These are phyloP conservation scores for Trichoderma reesei DNA, from an alignment of 495 filamentous ascomycete genomes.

Conservation along the genomic window DNA sequence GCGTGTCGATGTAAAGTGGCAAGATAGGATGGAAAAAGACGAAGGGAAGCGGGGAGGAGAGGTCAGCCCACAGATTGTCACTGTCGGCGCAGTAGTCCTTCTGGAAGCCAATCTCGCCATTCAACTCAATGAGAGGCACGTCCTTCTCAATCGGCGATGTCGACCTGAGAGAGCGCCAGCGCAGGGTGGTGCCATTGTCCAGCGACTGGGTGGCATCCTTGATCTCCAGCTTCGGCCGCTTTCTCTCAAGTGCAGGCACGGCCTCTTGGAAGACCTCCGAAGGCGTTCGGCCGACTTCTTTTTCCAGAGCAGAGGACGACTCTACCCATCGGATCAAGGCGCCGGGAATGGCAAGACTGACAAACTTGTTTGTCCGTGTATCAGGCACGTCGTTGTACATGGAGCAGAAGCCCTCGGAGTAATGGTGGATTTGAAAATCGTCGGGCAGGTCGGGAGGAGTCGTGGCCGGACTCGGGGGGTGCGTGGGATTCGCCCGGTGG, in stretches of 20 bases:
- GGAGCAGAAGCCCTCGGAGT: constrained; percentile 61
- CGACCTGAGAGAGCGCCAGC: constrained; percentile 61
- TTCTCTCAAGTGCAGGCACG: background rate
- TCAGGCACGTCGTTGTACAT: constrained; percentile 53
- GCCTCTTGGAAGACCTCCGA: constrained; percentile 39
- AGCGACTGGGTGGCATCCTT: constrained; percentile 37
- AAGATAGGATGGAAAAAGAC: constrained; percentile 75
- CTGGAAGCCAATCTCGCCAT: constrained; percentile 72
- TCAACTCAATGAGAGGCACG: constrained; percentile 73
- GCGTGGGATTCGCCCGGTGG: constrained; percentile 28
- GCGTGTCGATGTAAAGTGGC: constrained; percentile 84
- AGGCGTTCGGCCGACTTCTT: constrained; percentile 28
- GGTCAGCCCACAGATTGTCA: constrained; percentile 62
- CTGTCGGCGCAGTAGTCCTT: constrained; percentile 65
- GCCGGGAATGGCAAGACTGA: constrained; percentile 55
- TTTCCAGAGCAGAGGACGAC: constrained; percentile 42
- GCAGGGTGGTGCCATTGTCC: constrained; percentile 30
- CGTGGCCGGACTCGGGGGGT: constrained; percentile 45
- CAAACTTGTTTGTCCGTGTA: constrained; percentile 56
- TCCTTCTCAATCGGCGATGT: constrained; percentile 49
- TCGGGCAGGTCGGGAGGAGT: constrained; percentile 46
- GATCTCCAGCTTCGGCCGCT: constrained; percentile 27
- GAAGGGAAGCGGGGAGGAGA: constrained; percentile 73
- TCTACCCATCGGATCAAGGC: constrained; percentile 63
- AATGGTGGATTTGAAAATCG: constrained; percentile 49